Evolutionary conservation across 345 rosid genomes (phyloP), one percentile per base, ranked within the genome.

Genomic region (Brassica cretica): DNA sequence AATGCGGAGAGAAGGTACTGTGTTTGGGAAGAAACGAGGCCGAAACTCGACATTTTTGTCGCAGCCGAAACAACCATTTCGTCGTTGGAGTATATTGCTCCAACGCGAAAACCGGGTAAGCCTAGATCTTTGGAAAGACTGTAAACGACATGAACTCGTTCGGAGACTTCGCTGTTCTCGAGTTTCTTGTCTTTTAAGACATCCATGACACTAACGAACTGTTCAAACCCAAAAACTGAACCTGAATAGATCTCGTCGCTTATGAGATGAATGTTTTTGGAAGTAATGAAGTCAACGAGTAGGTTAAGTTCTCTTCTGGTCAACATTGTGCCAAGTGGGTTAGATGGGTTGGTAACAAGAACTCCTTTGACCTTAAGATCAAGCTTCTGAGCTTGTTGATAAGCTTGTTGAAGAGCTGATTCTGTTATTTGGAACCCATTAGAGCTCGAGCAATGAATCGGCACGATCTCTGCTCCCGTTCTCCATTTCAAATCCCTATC

Each of bases 11-110:
- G 86, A 63, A 90, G 90, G 56, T 89, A 83, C 21, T 90, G 96
- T 8, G 96, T 90, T 71, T 90, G 96, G 2, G 96, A 89, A 14
- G 96, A 90, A 58, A 90, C 86, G 25, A 89, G 86, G 66, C 96
- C 96, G 39, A 90, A 90, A 76, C 96, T 90, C 18, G 91, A 90
- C 96, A 90, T 90, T 79, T 90, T 90, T 5, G 93, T 90, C 12
- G 96, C 93, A 0, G 96, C 87, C 0, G 89, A 88, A 60, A 90
- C 89, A 61, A 90, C 88, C 72, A 66, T 73, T 66, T 87, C 84
- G 66, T 90, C 87, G 77, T 89, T 88, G 83, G 96, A 89, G 72
- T 89, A 89, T 63, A 90, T 84, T 72, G 93, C 93, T 46, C 91
- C 93, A 39, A 90, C 93, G 68, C 96, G 89, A 83, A 90, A 90